Base-by-base conservation (phyloP, 2,329 filamentous ascomycete species). In the Tympanopsis confertula region DNA sequence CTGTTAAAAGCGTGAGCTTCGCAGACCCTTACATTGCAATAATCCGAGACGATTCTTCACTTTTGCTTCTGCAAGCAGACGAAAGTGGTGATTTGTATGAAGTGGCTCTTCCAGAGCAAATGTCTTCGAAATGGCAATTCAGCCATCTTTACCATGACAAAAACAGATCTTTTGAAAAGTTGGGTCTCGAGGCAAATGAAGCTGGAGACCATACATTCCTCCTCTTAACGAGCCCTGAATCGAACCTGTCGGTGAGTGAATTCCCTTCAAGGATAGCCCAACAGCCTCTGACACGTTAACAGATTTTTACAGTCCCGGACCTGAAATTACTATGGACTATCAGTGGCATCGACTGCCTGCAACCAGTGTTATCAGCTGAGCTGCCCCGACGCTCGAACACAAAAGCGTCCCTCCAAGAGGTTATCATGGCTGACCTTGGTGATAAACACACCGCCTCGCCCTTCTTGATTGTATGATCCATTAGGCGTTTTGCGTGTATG, bases 11-110 rank as follows among this genome's bases (percentile, higher is more conserved):
- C 42, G 66, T 70, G 7, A 77, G 69, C 45, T 74, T 81, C 45
- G 65, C 67, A 30, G 77, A 82, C 43, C 74, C 77, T 2, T 82
- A 78, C 48, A 51, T 82, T 18, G 57, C 78, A 2, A 61, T 82
- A 4, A 50, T 79, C 22, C 63, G 71, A 37, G 71, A 78, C 43
- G 74, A 82, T 33, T 33, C 30, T 7, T 12, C 30, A 18, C 17
- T 33, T 7, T 7, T 33, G 30, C 30, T 33, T 33, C 30, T 33
- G 7, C 30, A 33, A 33, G 30, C 30, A 33, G 30, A 33, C 17
- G 30, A 17, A 10, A 33, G 30, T 33, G 30, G 30, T 12, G 30
- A 33, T 15, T 15, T 33, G 7, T 10, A 33, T 17, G 30, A 33
- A 33, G 7, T 33, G 15, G 10, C 12, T 7, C 7, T 33, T 13